Percentiles rank a stretch among this genome's conserved stretches.
Conservation (phyloP, 345 rosid species). For the Ricinus communis region DNA sequence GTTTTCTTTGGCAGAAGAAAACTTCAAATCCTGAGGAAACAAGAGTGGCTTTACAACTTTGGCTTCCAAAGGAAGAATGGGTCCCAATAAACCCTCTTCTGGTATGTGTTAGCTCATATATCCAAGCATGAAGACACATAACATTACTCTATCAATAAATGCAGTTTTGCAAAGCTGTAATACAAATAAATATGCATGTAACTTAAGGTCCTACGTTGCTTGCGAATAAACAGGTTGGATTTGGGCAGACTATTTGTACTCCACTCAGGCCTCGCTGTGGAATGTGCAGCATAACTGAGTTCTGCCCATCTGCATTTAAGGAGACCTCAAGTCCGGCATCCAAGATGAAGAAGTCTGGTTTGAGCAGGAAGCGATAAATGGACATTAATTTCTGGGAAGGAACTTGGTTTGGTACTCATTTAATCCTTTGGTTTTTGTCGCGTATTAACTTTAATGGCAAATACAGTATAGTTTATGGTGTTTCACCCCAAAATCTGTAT, state of each 20-base stretch:
- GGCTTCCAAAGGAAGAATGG: slow-evolving; percentile 99
- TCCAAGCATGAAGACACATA: background rate
- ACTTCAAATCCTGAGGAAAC: slow-evolving; percentile 88
- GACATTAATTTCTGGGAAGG: background rate
- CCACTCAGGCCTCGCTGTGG: slow-evolving; percentile 78
- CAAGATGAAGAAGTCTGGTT: slow-evolving; percentile 43
- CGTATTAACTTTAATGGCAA: background rate
- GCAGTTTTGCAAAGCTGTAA: no score
- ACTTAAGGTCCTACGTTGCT: background rate
- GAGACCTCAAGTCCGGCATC: slow-evolving; percentile 55
- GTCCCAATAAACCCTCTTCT: slow-evolving; percentile 84
- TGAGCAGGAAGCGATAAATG: slow-evolving; percentile 31
- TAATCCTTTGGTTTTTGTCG: no score
- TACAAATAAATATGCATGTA: background rate
- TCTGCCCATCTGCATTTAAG: slow-evolving; percentile 89
- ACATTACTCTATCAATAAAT: background rate
- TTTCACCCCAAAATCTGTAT: background rate
- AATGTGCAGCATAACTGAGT: slow-evolving; percentile 51
- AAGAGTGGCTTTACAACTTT: slow-evolving; percentile 71
- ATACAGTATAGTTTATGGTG: background rate
- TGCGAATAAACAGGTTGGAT: slow-evolving; percentile 61
- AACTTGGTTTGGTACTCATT: no score
- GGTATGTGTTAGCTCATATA: slow-evolving; percentile 46
- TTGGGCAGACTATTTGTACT: slow-evolving; percentile 88
- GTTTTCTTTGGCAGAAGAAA: slow-evolving; percentile 52